phyloP scores from a whole-genome alignment of 495 filamentous ascomycete genomes.

The Tuber melanosporum region DNA sequence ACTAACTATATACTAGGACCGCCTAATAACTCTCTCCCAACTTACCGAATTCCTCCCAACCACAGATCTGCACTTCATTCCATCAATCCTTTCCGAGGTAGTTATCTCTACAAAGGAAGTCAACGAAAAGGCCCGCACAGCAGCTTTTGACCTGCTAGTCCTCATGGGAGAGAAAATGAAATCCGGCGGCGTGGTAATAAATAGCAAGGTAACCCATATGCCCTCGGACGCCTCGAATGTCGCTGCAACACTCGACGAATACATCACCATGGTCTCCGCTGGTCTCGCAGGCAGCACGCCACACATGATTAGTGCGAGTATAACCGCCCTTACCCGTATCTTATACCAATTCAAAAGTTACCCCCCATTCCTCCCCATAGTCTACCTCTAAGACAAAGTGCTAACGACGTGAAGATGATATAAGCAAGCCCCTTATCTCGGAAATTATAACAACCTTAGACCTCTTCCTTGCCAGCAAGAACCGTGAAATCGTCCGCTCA shows the following conservation, averaged over 20 bases:
- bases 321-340: constrained; percentile 83
- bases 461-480: constrained; percentile 87
- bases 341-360: constrained; percentile 72
- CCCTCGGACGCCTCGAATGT: constrained; percentile 67
- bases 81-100: constrained; percentile 81
- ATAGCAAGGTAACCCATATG: constrained; percentile 80
- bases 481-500: constrained; percentile 88
- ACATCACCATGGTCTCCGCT: constrained; percentile 95
- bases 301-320: constrained; percentile 90
- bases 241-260: constrained; percentile 77
- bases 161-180: constrained; percentile 76
- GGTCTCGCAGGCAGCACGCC: constrained; percentile 84
- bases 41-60: constrained; percentile 69
- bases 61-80: constrained; percentile 80
- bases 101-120: constrained; percentile 93
- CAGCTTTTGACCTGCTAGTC: constrained; percentile 85
- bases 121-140: constrained; percentile 83
- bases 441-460: constrained; percentile 89
- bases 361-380: constrained; percentile 41
- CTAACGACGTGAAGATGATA: constrained; percentile 43
- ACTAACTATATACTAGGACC: constrained; percentile 51
- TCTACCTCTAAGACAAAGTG: constrained; percentile 9
- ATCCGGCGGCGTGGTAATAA: constrained; percentile 67
- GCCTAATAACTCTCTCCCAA: constrained; percentile 71
- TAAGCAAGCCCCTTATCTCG: constrained; percentile 52